A percentile compares a stretch with the other conserved stretches of the same genome.
phyloP scores from a whole-genome alignment of 345 rosid genomes.

The Aegle marmelos region DNA sequence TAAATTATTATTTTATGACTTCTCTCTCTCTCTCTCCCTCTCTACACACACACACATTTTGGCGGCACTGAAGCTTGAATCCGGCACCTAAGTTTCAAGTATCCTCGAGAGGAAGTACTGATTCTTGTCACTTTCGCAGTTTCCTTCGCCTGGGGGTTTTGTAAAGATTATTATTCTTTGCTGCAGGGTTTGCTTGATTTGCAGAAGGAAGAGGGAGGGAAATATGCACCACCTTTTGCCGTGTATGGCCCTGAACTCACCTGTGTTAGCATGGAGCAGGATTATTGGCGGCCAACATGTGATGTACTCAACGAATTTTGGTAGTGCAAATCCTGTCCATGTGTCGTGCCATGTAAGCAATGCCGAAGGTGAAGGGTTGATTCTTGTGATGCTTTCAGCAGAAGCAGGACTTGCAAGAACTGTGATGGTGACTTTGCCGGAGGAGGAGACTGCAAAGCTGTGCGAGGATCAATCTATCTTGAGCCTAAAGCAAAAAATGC shows the following conservation, averaged over 20 bases:
- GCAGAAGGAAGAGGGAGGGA: too few species aligned
- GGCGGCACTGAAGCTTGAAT: too few species aligned
- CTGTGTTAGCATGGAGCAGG: conserved; percentile 57
- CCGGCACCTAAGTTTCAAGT: too few species aligned
- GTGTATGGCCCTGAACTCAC: conserved; percentile 58
- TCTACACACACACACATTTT: too few species aligned
- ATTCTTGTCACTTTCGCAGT: too few species aligned
- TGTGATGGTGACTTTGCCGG: conserved; percentile 44
- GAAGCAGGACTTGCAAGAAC: conserved; percentile 45
- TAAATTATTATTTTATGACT: too few species aligned
- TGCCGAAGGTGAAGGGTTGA: conserved; percentile 47
- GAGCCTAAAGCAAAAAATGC: conserved; percentile 33
- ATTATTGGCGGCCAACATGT: conserved; percentile 30
- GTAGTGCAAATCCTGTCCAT: conserved; percentile 40
- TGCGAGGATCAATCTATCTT: conserved; percentile 43
- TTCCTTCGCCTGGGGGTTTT: too few species aligned
- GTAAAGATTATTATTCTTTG: too few species aligned
- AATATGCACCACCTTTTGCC: conserved; percentile 3
- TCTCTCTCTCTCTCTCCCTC: too few species aligned
- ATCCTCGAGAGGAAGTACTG: too few species aligned
- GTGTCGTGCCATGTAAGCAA: conserved; percentile 44
- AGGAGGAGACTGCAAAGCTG: conserved; percentile 32
- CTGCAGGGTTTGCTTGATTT: too few species aligned
- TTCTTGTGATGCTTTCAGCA: conserved; percentile 45
- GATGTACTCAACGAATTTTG: conserved; percentile 38